Evolutionary conservation across 2,329 filamentous ascomycete genomes (phyloP), one percentile per base, ranked within the genome.

Genomic region (Gyromitra esculenta): DNA sequence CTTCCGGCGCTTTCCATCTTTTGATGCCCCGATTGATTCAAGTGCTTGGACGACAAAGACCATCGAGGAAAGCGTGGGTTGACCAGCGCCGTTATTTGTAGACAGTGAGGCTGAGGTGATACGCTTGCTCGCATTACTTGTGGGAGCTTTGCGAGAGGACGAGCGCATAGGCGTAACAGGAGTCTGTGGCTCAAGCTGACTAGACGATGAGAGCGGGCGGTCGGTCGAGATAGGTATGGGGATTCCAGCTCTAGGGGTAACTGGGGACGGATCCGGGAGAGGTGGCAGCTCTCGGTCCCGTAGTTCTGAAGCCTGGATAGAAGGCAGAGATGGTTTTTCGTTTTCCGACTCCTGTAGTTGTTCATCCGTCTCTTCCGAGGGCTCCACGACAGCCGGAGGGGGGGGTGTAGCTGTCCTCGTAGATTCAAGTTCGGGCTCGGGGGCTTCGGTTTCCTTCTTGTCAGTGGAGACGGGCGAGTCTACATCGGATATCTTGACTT

Each of bases 21-120:
- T 97, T 60, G 94, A 97, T 72, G 91, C 89, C 76, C 92, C 92
- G 82, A 99, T 97, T 83, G 91, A 91, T 86, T 97, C 96, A 82
- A 99, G 86, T 50, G 96, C 95, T 82, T 92, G 94, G 82, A 96
- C 91, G 81, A 99, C 93, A 83, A 99, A 99, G 81, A 97, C 94
- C 82, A 97, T 91, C 80, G 96, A 98, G 7, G 80, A 80, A 45
- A 81, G 70, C 21, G 79, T 79, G 25, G 68, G 56, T 39, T 79
- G 79, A 11, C 78, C 78, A 13, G 73, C 54, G 31, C 67, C 60
- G 52, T 73, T 78, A 45, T 68, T 79, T 45, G 66, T 63, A 25
- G 73, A 68, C 25, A 78, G 69, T 11, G 78, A 77, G 11, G 76
- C 76, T 18, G 73, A 62, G 7, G 69, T 63, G 39, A 79, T 63